Evolutionary conservation across 1,284 basidiomycete genomes (phyloP), one percentile per base, ranked within the genome.

Genomic region (Ustilago shanxiensis): DNA sequence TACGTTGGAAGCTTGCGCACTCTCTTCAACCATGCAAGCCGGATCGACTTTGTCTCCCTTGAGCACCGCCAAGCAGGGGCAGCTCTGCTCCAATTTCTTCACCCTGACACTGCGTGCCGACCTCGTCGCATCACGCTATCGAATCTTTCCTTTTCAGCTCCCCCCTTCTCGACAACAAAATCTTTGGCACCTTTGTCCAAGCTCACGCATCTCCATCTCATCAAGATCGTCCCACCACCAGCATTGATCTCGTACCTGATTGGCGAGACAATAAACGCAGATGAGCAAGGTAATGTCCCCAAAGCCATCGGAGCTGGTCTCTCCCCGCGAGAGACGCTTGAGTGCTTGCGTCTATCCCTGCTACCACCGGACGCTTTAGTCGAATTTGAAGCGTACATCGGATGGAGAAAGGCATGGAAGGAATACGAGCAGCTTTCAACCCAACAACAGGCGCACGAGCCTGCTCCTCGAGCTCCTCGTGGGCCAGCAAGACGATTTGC

Each of bases 211-310:
- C 63, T 74, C 44, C 72, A 74, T 22, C 45, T 74, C 16, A 74
- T 74, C 63, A 74, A 74, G 58, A 60, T 74, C 20, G 66, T 74
- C 0, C 72, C 72, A 1, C 72, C 72, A 13, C 72, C 72, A 24
- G 63, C 72, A 18, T 52, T 74, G 56, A 69, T 74, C n/a, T 67
- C 59, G 11, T 74, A 69, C 35, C 51, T 74, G 14, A 60, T 66
- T 0, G 66, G 72, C 31, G 60, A 66, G 26, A 31, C 51, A 55
- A 74, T 74, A 51, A 66, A 66, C 22, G 18, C 59, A 3, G 60
- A 69, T 9, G 66, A 74, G 31, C 62, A 69, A 28, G 63, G 66
- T n/a, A 70, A 66, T 18, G 63, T 74, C 11, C 60, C 63, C 0
- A 49, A 49, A 24, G 55, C 56, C 55, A 62, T 74, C 47, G 31